Percentiles rank a stretch among this genome's conserved stretches.
Conservation (phyloP, 352 stramenopile genomes). For the Hyphochytrium catenoides region DNA sequence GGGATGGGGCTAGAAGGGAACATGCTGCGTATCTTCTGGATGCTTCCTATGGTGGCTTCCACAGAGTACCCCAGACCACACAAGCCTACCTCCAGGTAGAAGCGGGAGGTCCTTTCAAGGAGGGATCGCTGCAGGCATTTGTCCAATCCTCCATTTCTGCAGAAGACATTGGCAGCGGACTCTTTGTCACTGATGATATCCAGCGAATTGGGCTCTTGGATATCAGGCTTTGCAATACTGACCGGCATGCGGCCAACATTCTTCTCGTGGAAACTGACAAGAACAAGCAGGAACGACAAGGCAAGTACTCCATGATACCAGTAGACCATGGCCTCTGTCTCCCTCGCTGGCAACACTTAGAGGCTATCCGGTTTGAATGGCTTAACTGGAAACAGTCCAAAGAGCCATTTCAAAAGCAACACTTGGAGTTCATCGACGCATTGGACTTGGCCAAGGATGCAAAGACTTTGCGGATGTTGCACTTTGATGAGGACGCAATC, state of each 20-base stretch:
- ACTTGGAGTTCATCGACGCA: constrained; percentile 41
- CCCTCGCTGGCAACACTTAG: constrained; percentile 46
- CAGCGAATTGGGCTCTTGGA: constrained; percentile 68
- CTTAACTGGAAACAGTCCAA: constrained; percentile 59
- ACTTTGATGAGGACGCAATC: constrained; percentile 50
- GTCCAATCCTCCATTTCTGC: constrained; percentile 48
- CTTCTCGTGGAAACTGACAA: too few relatives aligned
- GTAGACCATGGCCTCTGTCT: constrained; percentile 68
- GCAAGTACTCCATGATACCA: constrained; percentile 51
- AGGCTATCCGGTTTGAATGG: constrained; percentile 57
- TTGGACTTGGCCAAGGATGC: constrained; percentile 31
- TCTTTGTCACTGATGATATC: constrained; percentile 52
- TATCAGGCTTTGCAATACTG: constrained; percentile 61
- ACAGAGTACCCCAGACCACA: constrained; percentile 45
- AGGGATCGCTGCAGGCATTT: constrained; percentile 58
- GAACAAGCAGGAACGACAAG: too few relatives aligned
- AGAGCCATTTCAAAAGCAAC: constrained; percentile 45
- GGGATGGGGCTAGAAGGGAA: constrained; percentile 54
- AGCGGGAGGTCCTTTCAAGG: too few relatives aligned
- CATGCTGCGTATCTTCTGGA: constrained; percentile 55
- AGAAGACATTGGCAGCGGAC: constrained; percentile 63
- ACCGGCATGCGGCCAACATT: constrained; percentile 63
- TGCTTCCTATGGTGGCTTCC: constrained; percentile 42
- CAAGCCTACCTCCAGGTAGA: too few relatives aligned
- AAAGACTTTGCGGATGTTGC: constrained; percentile 24